A percentile compares a stretch with the other conserved stretches of the same genome.
phyloP scores from a whole-genome alignment of 2,329 filamentous ascomycete genomes.

The Fusarium mexicanum region DNA sequence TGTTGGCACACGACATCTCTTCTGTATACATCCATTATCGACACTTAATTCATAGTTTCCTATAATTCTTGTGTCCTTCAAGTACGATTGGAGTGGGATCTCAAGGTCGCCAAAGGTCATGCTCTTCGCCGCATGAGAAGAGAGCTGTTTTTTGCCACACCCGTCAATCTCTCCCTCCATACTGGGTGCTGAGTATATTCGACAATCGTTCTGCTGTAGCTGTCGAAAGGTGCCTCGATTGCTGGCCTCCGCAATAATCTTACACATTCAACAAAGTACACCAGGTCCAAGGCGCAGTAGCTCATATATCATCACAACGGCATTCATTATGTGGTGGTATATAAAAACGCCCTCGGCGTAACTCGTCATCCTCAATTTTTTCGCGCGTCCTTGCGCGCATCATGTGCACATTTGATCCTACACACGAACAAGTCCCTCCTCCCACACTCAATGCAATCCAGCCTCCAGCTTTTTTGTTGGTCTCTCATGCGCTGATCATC shows the following conservation, averaged over 20 bases:
- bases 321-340: slow-evolving; percentile 38
- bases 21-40: too few relatives aligned
- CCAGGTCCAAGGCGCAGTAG: not conserved
- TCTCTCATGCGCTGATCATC: slow-evolving; percentile 26
- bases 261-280: not conserved
- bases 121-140: not conserved
- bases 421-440: not conserved
- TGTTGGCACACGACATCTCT: too few relatives aligned
- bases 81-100: not conserved
- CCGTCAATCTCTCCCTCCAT: not conserved
- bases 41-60: not conserved
- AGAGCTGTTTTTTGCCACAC: not conserved
- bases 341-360: slow-evolving; percentile 21
- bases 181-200: accelerated
- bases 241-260: not conserved
- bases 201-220: too few relatives aligned
- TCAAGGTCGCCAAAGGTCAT: accelerated
- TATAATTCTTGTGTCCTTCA: not conserved
- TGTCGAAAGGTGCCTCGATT: not conserved
- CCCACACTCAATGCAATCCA: slow-evolving; percentile 14
- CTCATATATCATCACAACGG: slow-evolving; percentile 7
- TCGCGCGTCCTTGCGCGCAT: not conserved
- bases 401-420: slow-evolving; percentile 17
- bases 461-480: slow-evolving; percentile 20
- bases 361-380: slow-evolving; percentile 4